A percentile compares a stretch with the other conserved stretches of the same genome.
Evolutionary conservation across 2,329 filamentous ascomycete species (phyloP).

Genomic region (Daldinia eschscholtzii): DNA sequence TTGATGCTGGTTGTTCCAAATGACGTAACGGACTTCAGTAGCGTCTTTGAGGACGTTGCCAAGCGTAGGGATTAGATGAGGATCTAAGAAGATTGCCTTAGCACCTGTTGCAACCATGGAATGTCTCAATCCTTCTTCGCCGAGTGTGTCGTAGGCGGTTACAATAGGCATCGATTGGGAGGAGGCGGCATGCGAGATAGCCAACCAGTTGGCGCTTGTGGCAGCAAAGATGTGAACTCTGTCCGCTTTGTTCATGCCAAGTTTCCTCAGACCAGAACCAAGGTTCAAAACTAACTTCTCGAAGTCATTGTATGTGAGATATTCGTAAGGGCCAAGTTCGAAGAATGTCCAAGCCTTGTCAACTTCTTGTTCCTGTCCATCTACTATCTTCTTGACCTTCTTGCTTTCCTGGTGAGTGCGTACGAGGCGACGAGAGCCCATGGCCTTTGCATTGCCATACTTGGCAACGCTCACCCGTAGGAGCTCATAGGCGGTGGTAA

Average conservation of each 20-base stretch:
- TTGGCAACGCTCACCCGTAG: conserved; percentile 74
- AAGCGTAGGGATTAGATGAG: conserved; percentile 73
- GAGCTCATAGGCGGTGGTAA: conserved; percentile 82
- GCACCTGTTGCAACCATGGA: conserved; percentile 78
- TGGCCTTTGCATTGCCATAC: conserved; percentile 73
- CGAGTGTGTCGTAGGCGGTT: conserved; percentile 82
- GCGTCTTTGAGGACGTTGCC: conserved; percentile 67
- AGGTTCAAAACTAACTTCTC: conserved; percentile 76
- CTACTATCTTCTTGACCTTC: conserved; percentile 89
- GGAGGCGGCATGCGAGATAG: conserved; percentile 64
- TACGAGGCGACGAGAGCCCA: conserved; percentile 80
- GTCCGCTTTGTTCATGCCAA: conserved; percentile 77
- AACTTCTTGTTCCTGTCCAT: conserved; percentile 81
- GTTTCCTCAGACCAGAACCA: conserved; percentile 77
- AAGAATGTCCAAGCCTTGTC: conserved; percentile 93
- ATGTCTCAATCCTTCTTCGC: conserved; percentile 78
- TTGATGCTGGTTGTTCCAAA: conserved; percentile 68
- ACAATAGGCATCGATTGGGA: conserved; percentile 86
- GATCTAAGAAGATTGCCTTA: conserved; percentile 80
- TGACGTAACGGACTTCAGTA: conserved; percentile 63
- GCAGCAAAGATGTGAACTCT: conserved; percentile 84
- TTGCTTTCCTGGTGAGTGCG: conserved; percentile 85
- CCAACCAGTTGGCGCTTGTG: conserved; percentile 70
- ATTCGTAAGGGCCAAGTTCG: conserved; percentile 83
- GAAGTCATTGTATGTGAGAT: conserved; percentile 82